phyloP scores from a whole-genome alignment of 116 monocot genomes.

The Dioscorea cayenensis region DNA sequence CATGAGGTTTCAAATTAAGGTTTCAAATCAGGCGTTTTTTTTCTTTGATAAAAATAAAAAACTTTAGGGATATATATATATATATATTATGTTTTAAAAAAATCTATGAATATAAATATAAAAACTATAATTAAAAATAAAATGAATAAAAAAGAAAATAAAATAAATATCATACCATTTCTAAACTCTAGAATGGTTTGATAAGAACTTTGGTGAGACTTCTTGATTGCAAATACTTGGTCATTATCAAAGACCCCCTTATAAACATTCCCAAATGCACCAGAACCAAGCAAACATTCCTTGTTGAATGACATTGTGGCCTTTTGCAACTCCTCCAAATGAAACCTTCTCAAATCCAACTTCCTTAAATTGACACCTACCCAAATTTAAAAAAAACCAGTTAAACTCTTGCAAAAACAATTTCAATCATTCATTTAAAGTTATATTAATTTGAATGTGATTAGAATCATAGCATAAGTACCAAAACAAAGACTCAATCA shows the following conservation, averaged over 20 bases:
- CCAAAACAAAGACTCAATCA: no score
- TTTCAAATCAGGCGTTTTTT: no score
- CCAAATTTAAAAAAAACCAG: neutral
- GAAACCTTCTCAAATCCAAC: constrained; percentile 11
- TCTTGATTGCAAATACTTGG: constrained; percentile 29
- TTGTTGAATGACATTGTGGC: constrained; percentile 27
- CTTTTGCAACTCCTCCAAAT: constrained; percentile 16
- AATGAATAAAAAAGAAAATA: neutral
- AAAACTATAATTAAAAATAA: neutral
- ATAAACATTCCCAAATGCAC: constrained; percentile 37
- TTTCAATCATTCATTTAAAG: no score
- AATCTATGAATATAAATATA: neutral
- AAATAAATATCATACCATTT: constrained; percentile 15
- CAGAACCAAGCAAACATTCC: constrained; percentile 27
- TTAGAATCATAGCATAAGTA: no score
- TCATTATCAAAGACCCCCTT: constrained; percentile 20
- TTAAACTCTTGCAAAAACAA: neutral
- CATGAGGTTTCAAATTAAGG: no score
- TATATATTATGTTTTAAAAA: no score
- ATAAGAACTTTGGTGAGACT: constrained; percentile 15
- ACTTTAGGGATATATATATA: no score
- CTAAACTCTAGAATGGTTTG: constrained; percentile 17
- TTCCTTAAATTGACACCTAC: neutral
- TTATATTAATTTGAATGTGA: no score
- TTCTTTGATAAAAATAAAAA: no score